Conservation (phyloP, 306 rosid genomes). For the Parietaria judaica region DNA sequence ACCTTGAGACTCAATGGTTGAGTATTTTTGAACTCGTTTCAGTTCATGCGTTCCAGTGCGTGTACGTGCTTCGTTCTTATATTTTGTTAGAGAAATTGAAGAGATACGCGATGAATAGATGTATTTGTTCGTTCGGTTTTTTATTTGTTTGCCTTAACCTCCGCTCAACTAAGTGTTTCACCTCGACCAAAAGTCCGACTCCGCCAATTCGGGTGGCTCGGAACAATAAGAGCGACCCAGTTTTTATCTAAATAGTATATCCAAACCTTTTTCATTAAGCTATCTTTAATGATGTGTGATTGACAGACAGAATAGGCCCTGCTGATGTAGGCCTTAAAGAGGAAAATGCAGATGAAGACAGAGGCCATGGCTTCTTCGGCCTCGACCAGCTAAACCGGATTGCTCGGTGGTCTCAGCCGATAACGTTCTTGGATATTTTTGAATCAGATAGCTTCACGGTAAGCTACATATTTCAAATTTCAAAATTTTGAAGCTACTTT, state of each 20-base stretch:
- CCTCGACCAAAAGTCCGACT: too few species aligned
- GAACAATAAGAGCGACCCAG: too few species aligned
- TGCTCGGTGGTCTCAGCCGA: constrained; percentile 87
- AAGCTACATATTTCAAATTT: constrained; percentile 18
- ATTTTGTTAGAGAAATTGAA: too few species aligned
- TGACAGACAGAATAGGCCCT: constrained; percentile 52
- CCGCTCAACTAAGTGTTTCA: too few species aligned
- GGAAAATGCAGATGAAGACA: constrained; percentile 63
- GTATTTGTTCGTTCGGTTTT: too few species aligned
- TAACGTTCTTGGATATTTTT: constrained; percentile 60
- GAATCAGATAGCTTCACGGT: constrained; percentile 75
- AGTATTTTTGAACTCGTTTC: too few species aligned
- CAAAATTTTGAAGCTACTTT: background rate
- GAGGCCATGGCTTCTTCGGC: constrained; percentile 73
- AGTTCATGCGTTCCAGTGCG: too few species aligned
- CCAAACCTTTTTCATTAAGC: background rate
- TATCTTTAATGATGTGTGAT: constrained; percentile 17
- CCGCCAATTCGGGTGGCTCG: too few species aligned
- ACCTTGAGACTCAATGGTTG: too few species aligned
- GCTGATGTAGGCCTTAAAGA: constrained; percentile 75
- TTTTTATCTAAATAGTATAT: background rate
- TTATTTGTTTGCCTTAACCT: too few species aligned
- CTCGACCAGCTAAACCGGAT: constrained; percentile 42
- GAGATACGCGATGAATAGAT: too few species aligned
- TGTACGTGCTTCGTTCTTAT: too few species aligned